Evolutionary conservation across 2,329 filamentous ascomycete genomes (phyloP).

Genomic region (Ceratocystis diversiconidia): DNA sequence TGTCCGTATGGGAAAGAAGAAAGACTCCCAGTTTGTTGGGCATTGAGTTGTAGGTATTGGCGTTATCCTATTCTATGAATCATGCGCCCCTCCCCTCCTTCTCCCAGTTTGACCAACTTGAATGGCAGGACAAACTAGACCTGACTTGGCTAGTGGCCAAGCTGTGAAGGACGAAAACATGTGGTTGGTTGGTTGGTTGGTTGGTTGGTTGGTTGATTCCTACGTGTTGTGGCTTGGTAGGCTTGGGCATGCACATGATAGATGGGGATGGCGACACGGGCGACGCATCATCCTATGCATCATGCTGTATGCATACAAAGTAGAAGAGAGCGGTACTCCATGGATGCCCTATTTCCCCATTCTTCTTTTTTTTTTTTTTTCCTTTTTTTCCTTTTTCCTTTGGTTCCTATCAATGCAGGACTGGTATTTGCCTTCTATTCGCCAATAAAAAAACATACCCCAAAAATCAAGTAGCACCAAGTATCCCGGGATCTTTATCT

Average conservation of each 20-base stretch:
- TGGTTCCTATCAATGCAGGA: not conserved
- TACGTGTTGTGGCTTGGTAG: not conserved
- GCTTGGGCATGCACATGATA: not conserved
- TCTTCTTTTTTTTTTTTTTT: not conserved
- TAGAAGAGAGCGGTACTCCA: not conserved
- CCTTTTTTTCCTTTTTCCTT: not conserved
- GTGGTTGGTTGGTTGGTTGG: not conserved
- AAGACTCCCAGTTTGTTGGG: not conserved
- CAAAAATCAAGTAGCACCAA: not conserved
- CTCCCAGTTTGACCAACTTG: too few species aligned
- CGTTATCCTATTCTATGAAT: too few species aligned
- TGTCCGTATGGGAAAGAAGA: too few species aligned
- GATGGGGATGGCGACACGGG: not conserved
- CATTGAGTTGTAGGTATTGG: not conserved
- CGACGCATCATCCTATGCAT: not conserved
- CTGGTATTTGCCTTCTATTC: not conserved
- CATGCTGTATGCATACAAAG: constrained; percentile 11
- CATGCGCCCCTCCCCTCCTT: too few species aligned
- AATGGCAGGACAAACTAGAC: not conserved
- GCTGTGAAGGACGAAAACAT: not conserved
- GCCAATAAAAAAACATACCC: not conserved
- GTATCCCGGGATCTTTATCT: not conserved
- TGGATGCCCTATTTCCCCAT: not conserved
- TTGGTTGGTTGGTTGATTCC: not conserved
- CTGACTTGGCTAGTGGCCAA: not conserved